A percentile compares a stretch with the other conserved stretches of the same genome.
These are phyloP conservation scores for Petrea volubilis DNA, from an alignment of 257 asterid genomes.

Conservation along the genomic window DNA sequence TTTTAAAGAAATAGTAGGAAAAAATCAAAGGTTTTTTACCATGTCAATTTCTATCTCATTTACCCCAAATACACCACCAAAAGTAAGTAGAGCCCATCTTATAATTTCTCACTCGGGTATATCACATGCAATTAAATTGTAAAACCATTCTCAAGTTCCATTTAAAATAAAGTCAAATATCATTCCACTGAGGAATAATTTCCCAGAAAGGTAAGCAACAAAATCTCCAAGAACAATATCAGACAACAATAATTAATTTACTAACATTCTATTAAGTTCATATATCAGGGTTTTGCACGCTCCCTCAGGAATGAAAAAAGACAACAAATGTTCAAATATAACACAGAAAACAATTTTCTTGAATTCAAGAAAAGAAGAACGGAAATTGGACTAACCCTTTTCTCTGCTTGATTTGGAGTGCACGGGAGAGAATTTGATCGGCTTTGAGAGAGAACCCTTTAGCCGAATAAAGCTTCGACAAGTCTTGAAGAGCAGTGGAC, in stretches of 20 bases:
- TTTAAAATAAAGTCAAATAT: conserved; percentile 5
- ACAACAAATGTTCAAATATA: not conserved
- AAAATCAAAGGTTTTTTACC: not conserved
- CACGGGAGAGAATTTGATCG: conserved; percentile 57
- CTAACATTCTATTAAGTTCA: not conserved
- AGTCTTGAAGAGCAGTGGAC: conserved; percentile 60
- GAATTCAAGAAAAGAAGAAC: not conserved
- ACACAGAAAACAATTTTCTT: not conserved
- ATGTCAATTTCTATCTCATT: not conserved
- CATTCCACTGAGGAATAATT: not conserved
- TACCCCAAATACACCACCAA: conserved; percentile 6
- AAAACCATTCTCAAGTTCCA: conserved; percentile 12
- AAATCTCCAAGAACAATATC: conserved; percentile 4
- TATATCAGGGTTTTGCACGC: not conserved
- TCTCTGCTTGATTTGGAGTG: conserved; percentile 50
- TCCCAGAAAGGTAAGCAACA: not conserved
- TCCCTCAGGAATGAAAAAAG: not conserved
- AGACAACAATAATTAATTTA: not conserved
- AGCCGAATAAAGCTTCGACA: conserved; percentile 63
- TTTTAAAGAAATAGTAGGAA: not conserved
- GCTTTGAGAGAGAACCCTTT: conserved; percentile 66
- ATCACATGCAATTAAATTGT: not conserved
- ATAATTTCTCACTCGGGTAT: not conserved
- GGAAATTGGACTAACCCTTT: conserved; percentile 39
- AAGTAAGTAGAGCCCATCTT: conserved; percentile 6